phyloP scores from a whole-genome alignment of 495 filamentous ascomycete species.

The Talaromyces thailandensis region DNA sequence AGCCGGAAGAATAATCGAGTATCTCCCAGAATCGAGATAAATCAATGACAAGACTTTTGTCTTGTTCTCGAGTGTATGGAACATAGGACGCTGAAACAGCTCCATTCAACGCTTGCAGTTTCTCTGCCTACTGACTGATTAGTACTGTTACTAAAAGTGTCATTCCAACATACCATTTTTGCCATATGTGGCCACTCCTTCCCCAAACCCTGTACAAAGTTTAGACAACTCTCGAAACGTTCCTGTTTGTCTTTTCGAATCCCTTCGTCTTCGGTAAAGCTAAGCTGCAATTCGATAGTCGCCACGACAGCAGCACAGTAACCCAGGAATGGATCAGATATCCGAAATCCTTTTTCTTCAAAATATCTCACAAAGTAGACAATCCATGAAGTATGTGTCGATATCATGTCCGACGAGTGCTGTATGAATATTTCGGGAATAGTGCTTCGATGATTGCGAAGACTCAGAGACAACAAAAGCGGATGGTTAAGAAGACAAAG shows the following conservation, averaged over 20 bases:
- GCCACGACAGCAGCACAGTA: slow-evolving; percentile 40
- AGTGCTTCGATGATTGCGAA: slow-evolving; percentile 34
- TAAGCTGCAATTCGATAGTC: slow-evolving; percentile 41
- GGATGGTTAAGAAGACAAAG: slow-evolving; percentile 41
- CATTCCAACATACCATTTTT: slow-evolving; percentile 20
- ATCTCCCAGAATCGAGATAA: slow-evolving; percentile 42
- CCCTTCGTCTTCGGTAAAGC: slow-evolving; percentile 28
- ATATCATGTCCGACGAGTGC: slow-evolving; percentile 37
- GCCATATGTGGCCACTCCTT: slow-evolving; percentile 39
- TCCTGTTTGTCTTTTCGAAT: slow-evolving; percentile 34
- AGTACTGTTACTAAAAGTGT: neutral
- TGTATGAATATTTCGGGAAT: slow-evolving; percentile 44
- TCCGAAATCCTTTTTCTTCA: slow-evolving; percentile 30
- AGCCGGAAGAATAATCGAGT: slow-evolving; percentile 39
- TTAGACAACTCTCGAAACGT: slow-evolving; percentile 35
- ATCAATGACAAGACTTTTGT: slow-evolving; percentile 38
- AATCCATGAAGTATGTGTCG: slow-evolving; percentile 39
- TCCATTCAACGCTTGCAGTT: slow-evolving; percentile 31
- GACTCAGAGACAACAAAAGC: slow-evolving; percentile 32
- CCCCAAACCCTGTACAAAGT: slow-evolving; percentile 33
- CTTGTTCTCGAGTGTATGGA: slow-evolving; percentile 27
- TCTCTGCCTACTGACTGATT: slow-evolving; percentile 22
- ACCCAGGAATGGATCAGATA: slow-evolving; percentile 39
- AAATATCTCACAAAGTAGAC: slow-evolving; percentile 40
- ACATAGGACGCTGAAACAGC: slow-evolving; percentile 39